These are phyloP conservation scores for Xylaria sp. DNA, from an alignment of 2,329 filamentous ascomycete species.

Conservation along the genomic window DNA sequence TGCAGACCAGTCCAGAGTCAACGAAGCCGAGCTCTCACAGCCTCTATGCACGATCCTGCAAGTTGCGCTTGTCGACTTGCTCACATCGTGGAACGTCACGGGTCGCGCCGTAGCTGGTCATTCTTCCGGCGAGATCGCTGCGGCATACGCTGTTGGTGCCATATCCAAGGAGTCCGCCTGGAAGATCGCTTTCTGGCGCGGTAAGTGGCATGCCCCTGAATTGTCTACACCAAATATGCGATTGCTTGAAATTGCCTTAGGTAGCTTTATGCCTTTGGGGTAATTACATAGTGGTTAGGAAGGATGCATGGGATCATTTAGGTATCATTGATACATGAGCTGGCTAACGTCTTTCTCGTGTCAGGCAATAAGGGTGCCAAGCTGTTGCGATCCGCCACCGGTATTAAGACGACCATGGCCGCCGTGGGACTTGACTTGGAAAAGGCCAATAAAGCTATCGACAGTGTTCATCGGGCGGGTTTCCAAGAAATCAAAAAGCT, in stretches of 20 bases:
- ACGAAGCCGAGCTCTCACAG: slow-evolving; percentile 32
- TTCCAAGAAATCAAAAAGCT: slow-evolving; percentile 13
- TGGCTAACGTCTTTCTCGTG: not conserved
- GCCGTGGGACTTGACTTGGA: slow-evolving; percentile 24
- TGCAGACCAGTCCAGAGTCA: slow-evolving; percentile 18
- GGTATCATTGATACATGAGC: not conserved
- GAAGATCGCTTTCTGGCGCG: slow-evolving; percentile 50
- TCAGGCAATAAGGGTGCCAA: slow-evolving; percentile 19
- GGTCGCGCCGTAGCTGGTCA: slow-evolving; percentile 51
- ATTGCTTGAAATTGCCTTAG: not conserved
- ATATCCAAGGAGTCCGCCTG: slow-evolving; percentile 47
- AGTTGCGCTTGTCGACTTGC: slow-evolving; percentile 50
- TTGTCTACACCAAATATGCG: not conserved
- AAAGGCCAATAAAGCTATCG: slow-evolving; percentile 12
- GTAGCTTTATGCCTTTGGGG: not conserved
- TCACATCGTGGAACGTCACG: slow-evolving; percentile 45
- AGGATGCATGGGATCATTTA: not conserved
- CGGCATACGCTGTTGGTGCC: slow-evolving; percentile 50
- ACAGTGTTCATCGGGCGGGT: slow-evolving; percentile 11
- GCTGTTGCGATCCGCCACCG: not conserved
- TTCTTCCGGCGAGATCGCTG: slow-evolving; percentile 54
- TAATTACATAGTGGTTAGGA: not conserved
- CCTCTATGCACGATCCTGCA: slow-evolving; percentile 48
- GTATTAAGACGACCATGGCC: slow-evolving; percentile 19
- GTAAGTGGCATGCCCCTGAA: slow-evolving; percentile 27